Evolutionary conservation across 1,284 basidiomycete genomes (phyloP), one percentile per base, ranked within the genome.

Genomic region (Lentinula novae-zelandiae): DNA sequence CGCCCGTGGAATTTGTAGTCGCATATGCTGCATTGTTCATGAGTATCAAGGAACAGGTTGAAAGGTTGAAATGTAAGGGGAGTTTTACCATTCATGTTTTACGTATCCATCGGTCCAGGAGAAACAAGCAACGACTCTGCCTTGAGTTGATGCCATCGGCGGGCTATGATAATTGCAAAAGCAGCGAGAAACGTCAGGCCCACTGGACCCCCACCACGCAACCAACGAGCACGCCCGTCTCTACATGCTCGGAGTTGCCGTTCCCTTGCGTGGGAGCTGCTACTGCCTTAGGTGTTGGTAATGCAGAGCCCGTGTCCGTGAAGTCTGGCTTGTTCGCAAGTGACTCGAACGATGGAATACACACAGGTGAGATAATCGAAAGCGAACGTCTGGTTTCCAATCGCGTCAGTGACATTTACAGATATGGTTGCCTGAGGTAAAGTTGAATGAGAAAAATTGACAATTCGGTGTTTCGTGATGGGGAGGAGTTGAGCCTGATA

Each of bases 201-300:
- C 12, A 46, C 8, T 20, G 77, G 63, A 34, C 48, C 58, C 9
- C 67, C 50, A 74, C 71, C 8, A 79, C 61, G 20, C 77, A 78
- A 56, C 78, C 78, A 22, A 74, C 77, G 53, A 79, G 78, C 1
- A 77, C 74, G 10, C 76, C 76, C 51, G 73, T 72, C 5, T 53
- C 22, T 36, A 17, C 38, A 34, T 53, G 12, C 17, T 38, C n/a
- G 4, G 13, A 6, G 33, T 12, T 22, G 17, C 8, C 31, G 10
- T 34, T 53, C 44, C 20, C 44, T 46, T 46, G 17, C 20, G 17
- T 46, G 2, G 17, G n/a, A 22, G 10, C 8, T 22, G 6, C 17
- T 13, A 17, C 15, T 17, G 40, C 6, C 1, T 3, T 22, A 1
- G 15, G 17, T 20, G 44, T 46, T 38, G 22, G 44, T 27, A 34